These are phyloP conservation scores for Cenchrus fungigraminus DNA, from an alignment of 176 grass and related monocot species.

Conservation along the genomic window DNA sequence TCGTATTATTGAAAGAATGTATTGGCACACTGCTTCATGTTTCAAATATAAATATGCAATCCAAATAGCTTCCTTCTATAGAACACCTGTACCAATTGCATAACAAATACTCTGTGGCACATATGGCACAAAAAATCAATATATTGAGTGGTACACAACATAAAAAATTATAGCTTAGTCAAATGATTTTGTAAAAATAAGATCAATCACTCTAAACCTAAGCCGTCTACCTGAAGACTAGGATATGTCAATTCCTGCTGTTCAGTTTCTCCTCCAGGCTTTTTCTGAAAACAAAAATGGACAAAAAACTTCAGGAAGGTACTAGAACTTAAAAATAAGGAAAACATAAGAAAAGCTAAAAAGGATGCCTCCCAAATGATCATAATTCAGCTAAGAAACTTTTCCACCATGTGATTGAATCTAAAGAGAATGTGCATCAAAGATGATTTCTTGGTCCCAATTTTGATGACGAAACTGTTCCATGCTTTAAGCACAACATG, in stretches of 20 bases:
- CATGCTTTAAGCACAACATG: neutral
- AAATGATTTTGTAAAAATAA: neutral
- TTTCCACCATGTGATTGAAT: neutral
- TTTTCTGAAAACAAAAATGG: conserved; percentile 60
- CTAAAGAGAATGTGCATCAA: conserved; percentile 1
- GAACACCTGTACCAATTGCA: neutral
- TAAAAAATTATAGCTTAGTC: neutral
- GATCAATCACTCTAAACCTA: conserved; percentile 1
- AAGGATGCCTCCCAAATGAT: neutral
- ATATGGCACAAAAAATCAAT: neutral
- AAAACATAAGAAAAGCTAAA: neutral
- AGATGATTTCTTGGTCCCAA: neutral
- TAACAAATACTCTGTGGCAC: neutral
- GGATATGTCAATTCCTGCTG: conserved; percentile 58
- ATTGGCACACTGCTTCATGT: neutral
- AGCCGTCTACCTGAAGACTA: conserved; percentile 70
- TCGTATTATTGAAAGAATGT: neutral
- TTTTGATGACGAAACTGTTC: neutral
- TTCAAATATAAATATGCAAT: neutral
- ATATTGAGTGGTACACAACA: conserved; percentile 29
- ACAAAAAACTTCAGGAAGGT: neutral
- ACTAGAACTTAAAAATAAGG: neutral
- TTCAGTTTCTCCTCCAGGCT: conserved; percentile 54
- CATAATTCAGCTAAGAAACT: neutral
- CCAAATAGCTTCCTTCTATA: conserved; percentile 1